phyloP scores from a whole-genome alignment of 352 stramenopile genomes.

The Pythium aquatile region DNA sequence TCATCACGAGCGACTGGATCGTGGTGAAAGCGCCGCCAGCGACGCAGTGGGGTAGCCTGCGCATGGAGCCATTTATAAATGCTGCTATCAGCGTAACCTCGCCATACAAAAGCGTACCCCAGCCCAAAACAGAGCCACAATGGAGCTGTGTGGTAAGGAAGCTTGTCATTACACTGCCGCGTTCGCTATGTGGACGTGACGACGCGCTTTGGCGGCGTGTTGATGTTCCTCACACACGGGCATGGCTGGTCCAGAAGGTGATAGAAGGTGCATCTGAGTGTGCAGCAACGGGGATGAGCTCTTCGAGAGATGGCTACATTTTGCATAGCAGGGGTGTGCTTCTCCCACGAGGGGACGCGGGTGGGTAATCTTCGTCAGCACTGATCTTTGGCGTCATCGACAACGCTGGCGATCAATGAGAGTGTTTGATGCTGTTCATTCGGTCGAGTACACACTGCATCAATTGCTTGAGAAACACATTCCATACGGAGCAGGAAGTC shows the following conservation, averaged over 20 bases:
- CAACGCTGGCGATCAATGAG: neutral
- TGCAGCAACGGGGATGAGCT: slow-evolving; percentile 6
- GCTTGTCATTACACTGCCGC: neutral
- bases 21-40: neutral
- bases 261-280: slow-evolving; percentile 10
- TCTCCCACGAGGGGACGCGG: neutral
- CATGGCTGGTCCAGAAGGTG: slow-evolving; percentile 1
- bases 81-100: neutral
- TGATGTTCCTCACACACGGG: neutral
- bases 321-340: slow-evolving; percentile 1
- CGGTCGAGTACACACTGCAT: too few species aligned
- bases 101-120: neutral
- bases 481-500: too few species aligned
- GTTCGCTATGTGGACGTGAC: neutral
- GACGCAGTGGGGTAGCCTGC: neutral
- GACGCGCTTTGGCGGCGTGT: neutral
- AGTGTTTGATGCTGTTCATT: neutral
- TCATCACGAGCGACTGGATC: neutral
- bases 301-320: slow-evolving; percentile 13
- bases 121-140: neutral
- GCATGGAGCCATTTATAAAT: slow-evolving; percentile 4
- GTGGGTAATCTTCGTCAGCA: slow-evolving; percentile 2
- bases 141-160: neutral
- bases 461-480: too few species aligned
- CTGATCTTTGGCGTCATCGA: neutral